Evolutionary conservation across 2,329 filamentous ascomycete genomes (phyloP), one percentile per base, ranked within the genome.

Genomic region (Colletotrichum cordylinicola): DNA sequence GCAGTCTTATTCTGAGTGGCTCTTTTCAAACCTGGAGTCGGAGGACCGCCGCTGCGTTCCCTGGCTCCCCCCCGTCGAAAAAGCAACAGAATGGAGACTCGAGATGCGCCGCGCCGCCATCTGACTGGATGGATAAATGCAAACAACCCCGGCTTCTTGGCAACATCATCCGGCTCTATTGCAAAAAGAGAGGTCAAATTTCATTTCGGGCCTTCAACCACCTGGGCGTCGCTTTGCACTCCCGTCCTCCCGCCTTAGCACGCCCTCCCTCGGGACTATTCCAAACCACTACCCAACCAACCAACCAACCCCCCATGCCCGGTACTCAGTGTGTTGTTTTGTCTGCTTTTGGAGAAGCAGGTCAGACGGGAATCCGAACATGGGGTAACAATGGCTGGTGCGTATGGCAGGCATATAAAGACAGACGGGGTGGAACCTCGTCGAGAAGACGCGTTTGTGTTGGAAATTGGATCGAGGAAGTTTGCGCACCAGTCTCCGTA

Each of bases 101-200:
- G 58, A 60, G 61, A 55, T 18, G 35, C 48, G 48, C 21, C 16
- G 31, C n/a, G 21, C 27, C 55, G n/a, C 61, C 24, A 24, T 64
- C 70, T 68, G 35, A 76, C 74, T 76, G 74, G 70, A 73, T 58
- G 74, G 74, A 73, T 76, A 76, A 76, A 76, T 76, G 64, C 48
- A 35, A 29, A 61, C 29, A 43, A 43, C 69, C 62, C 68, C 39
- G 55, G 52, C 21, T 18, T 21, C 55, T 69, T 62, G 64, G 70
- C 58, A 33, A 15, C 43, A 27, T 58, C 39, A 27, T 58, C 39
- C 73, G 64, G 73, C 70, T 74, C 70, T 39, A 37, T 55, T 52
- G 62, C 37, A 13, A 27, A 27, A 27, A 27, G 24, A 27, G 24
- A 61, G 21, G 64, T 27, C 35, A 60, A 70, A 52, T 75, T 43